These are phyloP conservation scores for Mycena amicta DNA, from an alignment of 768 basidiomycete genomes.

Conservation along the genomic window DNA sequence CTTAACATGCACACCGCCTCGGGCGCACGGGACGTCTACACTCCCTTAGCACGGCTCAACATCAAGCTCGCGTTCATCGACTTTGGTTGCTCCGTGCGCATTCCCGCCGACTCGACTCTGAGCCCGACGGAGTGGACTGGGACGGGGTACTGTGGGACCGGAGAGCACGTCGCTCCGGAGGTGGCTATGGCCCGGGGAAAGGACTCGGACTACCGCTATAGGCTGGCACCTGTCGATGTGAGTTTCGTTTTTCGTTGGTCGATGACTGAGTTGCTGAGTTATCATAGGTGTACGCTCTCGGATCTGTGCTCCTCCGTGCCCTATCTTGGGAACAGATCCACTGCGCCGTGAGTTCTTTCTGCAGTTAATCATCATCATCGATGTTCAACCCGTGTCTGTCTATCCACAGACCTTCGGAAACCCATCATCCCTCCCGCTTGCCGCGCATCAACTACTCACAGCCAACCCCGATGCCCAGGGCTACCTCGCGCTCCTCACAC, in stretches of 20 bases:
- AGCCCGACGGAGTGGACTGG: conserved; percentile 12
- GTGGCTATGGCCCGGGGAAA: too few relatives aligned
- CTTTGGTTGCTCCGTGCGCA: conserved; percentile 15
- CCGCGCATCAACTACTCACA: conserved; percentile 14
- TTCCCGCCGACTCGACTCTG: conserved; percentile 2
- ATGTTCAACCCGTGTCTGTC: background rate
- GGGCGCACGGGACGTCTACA: conserved; percentile 16
- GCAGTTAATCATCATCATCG: background rate
- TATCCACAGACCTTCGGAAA: conserved; percentile 21
- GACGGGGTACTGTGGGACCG: conserved; percentile 18
- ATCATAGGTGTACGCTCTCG: conserved; percentile 15
- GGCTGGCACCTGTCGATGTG: conserved; percentile 18
- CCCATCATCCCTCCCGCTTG: conserved; percentile 11
- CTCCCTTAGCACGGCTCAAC: conserved; percentile 8
- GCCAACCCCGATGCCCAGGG: background rate
- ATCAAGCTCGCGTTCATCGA: conserved; percentile 20
- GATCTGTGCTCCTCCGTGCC: conserved; percentile 18
- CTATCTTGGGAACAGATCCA: conserved; percentile 20
- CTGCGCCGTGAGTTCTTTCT: conserved; percentile 13
- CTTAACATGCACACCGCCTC: conserved; percentile 15
- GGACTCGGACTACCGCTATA: conserved; percentile 3
- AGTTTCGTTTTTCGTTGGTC: background rate
- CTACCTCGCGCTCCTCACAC: conserved; percentile 10
- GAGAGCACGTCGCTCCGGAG: conserved; percentile 20
- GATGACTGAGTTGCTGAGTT: background rate